Percentiles rank a stretch among this genome's conserved stretches.
Evolutionary conservation across 2,329 filamentous ascomycete species (phyloP).

Genomic region (Sporothrix pseudoabietina): DNA sequence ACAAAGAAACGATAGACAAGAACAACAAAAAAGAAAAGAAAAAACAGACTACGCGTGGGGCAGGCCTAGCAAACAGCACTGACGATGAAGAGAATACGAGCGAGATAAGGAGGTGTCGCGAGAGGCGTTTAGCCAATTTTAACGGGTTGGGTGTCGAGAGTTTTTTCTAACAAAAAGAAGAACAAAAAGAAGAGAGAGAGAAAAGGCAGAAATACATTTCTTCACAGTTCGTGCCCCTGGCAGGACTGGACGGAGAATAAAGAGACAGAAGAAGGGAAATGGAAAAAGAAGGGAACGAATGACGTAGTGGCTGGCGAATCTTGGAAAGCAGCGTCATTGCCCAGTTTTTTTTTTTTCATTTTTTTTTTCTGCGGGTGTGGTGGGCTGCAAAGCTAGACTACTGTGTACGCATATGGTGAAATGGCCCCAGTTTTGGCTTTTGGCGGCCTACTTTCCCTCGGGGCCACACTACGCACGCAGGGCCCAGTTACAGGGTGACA

Average conservation of each 20-base stretch:
- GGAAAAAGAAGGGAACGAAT: constrained; percentile 9
- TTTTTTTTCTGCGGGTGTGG: background rate
- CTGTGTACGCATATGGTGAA: background rate
- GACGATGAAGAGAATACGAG: background rate
- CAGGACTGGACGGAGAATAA: background rate
- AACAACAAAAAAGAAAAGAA: no score
- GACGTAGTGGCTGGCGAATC: constrained; percentile 22
- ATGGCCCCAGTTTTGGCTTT: background rate
- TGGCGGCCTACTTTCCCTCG: background rate
- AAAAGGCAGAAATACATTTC: background rate
- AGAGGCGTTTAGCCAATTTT: background rate
- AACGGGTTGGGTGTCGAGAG: background rate
- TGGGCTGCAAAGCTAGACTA: background rate
- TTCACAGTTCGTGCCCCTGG: background rate
- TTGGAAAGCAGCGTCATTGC: constrained; percentile 25
- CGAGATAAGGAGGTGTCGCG: background rate
- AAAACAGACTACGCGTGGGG: background rate
- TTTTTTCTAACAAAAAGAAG: background rate
- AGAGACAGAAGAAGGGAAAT: background rate
- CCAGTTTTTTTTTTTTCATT: constrained; percentile 14
- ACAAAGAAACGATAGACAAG: background rate
- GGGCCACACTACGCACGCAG: background rate
- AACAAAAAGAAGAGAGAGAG: background rate
- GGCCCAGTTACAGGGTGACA: constrained; percentile 6
- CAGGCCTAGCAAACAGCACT: constrained; percentile 1